Percentiles rank a stretch among this genome's conserved stretches.
These are phyloP conservation scores for Penicillium griseofulvum DNA, from an alignment of 2,329 filamentous ascomycete species.

Conservation along the genomic window DNA sequence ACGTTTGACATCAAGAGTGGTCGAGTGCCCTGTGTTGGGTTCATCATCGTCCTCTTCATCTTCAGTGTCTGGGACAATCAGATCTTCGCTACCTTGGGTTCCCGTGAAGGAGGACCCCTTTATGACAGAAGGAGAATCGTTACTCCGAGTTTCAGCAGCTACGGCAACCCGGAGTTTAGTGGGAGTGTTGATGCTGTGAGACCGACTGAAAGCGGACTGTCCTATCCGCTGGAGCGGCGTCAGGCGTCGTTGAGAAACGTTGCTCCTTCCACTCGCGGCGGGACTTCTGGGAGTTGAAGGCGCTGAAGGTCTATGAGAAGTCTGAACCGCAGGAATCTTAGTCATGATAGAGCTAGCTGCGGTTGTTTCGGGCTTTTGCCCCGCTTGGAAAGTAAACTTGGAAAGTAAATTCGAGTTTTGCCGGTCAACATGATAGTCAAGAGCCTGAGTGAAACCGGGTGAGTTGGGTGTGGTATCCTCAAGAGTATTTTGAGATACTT, in stretches of 20 bases:
- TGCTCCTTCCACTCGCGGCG: constrained; percentile 9
- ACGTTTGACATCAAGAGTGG: constrained; percentile 34
- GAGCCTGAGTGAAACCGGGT: constrained; percentile 31
- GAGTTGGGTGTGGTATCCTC: constrained; percentile 10
- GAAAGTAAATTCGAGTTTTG: constrained; percentile 38
- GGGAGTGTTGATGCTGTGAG: constrained; percentile 35
- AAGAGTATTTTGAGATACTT: constrained; percentile 4
- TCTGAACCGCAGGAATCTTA: constrained; percentile 13
- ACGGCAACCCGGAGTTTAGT: constrained; percentile 15
- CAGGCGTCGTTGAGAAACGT: constrained; percentile 22
- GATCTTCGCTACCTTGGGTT: constrained; percentile 51
- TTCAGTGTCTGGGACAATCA: constrained; percentile 52
- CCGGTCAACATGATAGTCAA: constrained; percentile 37
- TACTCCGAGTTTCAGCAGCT: constrained; percentile 5
- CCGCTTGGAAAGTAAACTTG: constrained; percentile 35
- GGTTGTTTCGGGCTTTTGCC: neutral
- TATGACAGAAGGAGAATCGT: neutral
- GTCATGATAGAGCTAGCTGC: constrained; percentile 4
- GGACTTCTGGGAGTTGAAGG: constrained; percentile 14
- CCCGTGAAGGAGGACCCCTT: neutral
- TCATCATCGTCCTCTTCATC: constrained; percentile 37
- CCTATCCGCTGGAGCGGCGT: constrained; percentile 45
- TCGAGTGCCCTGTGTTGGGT: constrained; percentile 6
- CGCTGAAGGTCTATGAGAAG: neutral
- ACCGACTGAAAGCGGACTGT: constrained; percentile 39